Conservation (phyloP, 116 monocot genomes). For the Dioscorea cayenensis region DNA sequence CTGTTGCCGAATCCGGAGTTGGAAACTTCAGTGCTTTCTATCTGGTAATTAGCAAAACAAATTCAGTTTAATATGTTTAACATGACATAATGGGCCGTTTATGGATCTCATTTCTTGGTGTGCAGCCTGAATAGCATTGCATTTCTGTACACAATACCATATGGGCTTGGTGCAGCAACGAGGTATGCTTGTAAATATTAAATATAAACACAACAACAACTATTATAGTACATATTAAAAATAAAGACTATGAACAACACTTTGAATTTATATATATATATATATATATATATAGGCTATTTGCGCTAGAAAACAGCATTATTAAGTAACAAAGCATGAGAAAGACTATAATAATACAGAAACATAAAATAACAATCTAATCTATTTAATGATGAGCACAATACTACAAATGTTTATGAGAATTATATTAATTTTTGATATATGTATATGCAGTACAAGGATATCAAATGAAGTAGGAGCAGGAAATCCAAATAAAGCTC, state of each 20-base stretch:
- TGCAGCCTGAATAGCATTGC: conserved; percentile 39
- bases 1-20: conserved; percentile 65
- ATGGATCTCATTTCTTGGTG: not conserved
- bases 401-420: no score
- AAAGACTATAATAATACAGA: no score
- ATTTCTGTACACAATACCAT: conserved; percentile 35
- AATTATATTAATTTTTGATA: not conserved
- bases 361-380: no score
- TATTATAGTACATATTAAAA: no score
- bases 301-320: no score
- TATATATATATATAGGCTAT: no score
- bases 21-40: conserved; percentile 68
- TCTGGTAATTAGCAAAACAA: conserved; percentile 30
- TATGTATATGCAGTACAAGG: conserved; percentile 27
- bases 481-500: conserved; percentile 42
- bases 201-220: no score
- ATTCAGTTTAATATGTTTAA: not conserved
- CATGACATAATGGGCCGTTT: not conserved
- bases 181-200: conserved; percentile 9
- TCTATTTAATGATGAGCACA: not conserved
- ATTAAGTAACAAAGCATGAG: no score
- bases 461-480: conserved; percentile 67
- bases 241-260: no score
- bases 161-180: conserved; percentile 47
- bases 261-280: no score